These are phyloP conservation scores for Diaporthe destruens DNA, from an alignment of 2,329 filamentous ascomycete genomes.

Conservation along the genomic window DNA sequence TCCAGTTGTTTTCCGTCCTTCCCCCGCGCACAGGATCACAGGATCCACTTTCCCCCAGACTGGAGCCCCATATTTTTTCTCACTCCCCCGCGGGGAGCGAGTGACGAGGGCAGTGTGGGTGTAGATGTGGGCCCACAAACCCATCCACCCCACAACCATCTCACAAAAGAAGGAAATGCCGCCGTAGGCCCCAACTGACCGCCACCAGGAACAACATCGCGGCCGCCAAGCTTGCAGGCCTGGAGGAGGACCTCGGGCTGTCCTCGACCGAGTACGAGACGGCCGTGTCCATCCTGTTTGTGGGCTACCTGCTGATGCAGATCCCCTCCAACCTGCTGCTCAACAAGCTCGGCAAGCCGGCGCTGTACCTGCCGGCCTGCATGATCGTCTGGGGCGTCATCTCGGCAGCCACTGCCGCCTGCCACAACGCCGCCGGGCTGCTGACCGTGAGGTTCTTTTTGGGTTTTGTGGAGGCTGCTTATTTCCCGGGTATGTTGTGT, in stretches of 20 bases:
- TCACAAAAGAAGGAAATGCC: not conserved
- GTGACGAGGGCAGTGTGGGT: not conserved
- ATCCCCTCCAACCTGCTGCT: constrained; percentile 64
- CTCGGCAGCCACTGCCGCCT: constrained; percentile 56
- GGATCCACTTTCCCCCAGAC: constrained; percentile 4
- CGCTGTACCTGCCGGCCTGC: constrained; percentile 58
- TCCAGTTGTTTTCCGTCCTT: not conserved
- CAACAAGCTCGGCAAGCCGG: constrained; percentile 65
- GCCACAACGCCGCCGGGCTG: constrained; percentile 53
- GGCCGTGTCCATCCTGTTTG: constrained; percentile 64
- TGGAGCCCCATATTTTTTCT: not conserved
- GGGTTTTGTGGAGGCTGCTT: constrained; percentile 57
- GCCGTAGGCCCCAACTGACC: not conserved
- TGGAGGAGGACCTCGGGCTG: constrained; percentile 60
- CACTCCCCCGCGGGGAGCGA: not conserved
- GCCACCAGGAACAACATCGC: constrained; percentile 54
- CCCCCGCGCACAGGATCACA: not conserved
- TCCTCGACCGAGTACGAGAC: constrained; percentile 52
- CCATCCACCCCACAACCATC: not conserved
- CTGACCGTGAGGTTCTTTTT: constrained; percentile 58
- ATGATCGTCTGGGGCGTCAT: constrained; percentile 64
- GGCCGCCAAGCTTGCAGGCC: constrained; percentile 58
- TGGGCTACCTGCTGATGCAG: constrained; percentile 65
- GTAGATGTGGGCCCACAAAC: not conserved
- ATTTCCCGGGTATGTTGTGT: constrained; percentile 45